phyloP scores from a whole-genome alignment of 108 stramenopile species.

The Mediolabrus comicus region DNA sequence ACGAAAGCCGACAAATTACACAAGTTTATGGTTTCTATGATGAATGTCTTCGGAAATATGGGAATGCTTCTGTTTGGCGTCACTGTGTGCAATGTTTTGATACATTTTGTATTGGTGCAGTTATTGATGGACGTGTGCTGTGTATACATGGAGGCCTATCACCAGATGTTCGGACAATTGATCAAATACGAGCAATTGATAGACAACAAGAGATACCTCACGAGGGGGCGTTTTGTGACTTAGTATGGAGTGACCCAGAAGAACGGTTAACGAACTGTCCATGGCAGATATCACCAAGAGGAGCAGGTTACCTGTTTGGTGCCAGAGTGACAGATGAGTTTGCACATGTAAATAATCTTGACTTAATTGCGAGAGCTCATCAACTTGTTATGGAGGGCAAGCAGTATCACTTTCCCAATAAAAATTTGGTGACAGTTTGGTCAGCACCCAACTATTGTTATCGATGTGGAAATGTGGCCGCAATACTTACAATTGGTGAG shows the following conservation, averaged over 20 bases:
- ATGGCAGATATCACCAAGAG: constrained; percentile 74
- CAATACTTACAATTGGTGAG: constrained; percentile 69
- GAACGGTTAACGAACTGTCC: constrained; percentile 59
- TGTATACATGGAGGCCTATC: constrained; percentile 91
- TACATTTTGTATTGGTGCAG: constrained; percentile 78
- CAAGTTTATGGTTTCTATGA: constrained; percentile 96
- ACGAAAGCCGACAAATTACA: constrained; percentile 93
- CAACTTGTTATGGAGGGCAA: constrained; percentile 97
- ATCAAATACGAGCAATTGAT: constrained; percentile 87
- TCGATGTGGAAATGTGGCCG: constrained; percentile 97
- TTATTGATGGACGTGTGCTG: constrained; percentile 86
- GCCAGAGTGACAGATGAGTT: constrained; percentile 90
- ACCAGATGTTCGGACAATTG: constrained; percentile 84
- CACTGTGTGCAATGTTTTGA: constrained; percentile 90
- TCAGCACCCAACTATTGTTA: constrained; percentile 98
- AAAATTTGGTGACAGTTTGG: constrained; percentile 91
- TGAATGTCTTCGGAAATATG: constrained; percentile 80
- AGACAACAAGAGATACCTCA: constrained; percentile 89
- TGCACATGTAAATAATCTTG: constrained; percentile 87
- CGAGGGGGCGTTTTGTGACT: constrained; percentile 93
- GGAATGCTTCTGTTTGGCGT: constrained; percentile 78
- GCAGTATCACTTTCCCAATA: constrained; percentile 84
- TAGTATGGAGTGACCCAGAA: constrained; percentile 86
- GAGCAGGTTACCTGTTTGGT: constrained; percentile 94
- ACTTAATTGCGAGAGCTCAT: constrained; percentile 93